Evolutionary conservation across 1,284 basidiomycete species (phyloP), one percentile per base, ranked within the genome.

Genomic region (Cutaneotrichosporon sp.): DNA sequence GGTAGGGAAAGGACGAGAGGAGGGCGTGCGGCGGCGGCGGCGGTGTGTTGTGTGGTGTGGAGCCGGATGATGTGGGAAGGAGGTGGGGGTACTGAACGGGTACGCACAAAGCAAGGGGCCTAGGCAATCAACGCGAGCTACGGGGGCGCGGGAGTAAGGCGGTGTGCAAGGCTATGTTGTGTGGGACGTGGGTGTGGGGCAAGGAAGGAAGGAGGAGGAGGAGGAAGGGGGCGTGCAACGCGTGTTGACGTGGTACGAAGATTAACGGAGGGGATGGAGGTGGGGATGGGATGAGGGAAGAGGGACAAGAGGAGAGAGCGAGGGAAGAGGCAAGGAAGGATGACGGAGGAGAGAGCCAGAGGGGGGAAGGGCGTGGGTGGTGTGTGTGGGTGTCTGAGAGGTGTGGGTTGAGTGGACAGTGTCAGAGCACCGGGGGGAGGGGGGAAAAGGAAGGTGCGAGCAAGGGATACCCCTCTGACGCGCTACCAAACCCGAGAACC

Each of bases 101-200:
- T 13, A 29, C 33, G 49, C 29, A 45, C 27, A 42, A 25, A 38
- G 42, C 29, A 22, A 33, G 52, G 34, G 52, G 59, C 25, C 18
- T 31, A 54, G 11, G 47, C 16, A 36, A 45, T 47, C 43, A 29
- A 47, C 34, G 52, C 8, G 45, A 14, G 47, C 47, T 18, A 29
- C 25, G 53, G n/a, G 46, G 33, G 29, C 31, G 36, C 47, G 53
- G 54, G 36, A 51, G 46, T 54, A 53, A 60, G 34, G 58, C 53
- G 53, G 45, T 45, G 53, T 45, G 53, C 38, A 7, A 18, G 38
- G 38, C 38, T 43, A n/a, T n/a, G n/a, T n/a, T n/a, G n/a, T n/a
- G n/a, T n/a, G n/a, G n/a, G n/a, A n/a, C n/a, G n/a, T n/a, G n/a
- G n/a, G 29, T 22, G 42, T 24, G 43, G 25, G 47, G 34, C 8